Conservation (phyloP, 2,329 filamentous ascomycete genomes). For the Talaromyces atroroseus region DNA sequence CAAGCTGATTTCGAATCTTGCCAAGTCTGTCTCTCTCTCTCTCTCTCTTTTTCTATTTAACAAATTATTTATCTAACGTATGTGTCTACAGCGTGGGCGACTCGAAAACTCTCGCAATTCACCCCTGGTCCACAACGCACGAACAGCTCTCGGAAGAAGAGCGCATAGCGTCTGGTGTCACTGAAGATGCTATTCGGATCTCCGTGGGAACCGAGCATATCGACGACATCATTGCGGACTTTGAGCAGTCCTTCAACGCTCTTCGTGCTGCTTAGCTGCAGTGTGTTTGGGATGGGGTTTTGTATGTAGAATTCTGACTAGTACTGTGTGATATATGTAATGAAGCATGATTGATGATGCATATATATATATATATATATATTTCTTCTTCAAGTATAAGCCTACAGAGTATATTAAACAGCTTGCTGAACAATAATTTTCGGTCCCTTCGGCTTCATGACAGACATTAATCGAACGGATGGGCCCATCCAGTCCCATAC, state of each 20-base stretch:
- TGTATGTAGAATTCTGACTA: too few species aligned
- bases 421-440: too few species aligned
- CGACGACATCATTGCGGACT: slow-evolving; percentile 94
- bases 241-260: slow-evolving; percentile 79
- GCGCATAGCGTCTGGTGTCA: slow-evolving; percentile 73
- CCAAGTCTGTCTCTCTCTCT: slow-evolving; percentile 54
- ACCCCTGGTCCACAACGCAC: slow-evolving; percentile 93
- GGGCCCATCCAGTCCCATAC: too few species aligned
- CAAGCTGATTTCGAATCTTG: slow-evolving; percentile 90
- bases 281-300: not conserved
- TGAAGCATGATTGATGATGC: not conserved
- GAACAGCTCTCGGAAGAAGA: slow-evolving; percentile 84
- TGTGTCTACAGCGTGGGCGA: slow-evolving; percentile 63
- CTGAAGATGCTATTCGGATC: slow-evolving; percentile 85
- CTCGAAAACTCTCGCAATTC: slow-evolving; percentile 89
- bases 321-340: too few species aligned
- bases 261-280: slow-evolving; percentile 23
- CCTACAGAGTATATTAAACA: too few species aligned
- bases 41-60: not conserved
- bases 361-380: too few species aligned
- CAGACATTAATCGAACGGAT: too few species aligned
- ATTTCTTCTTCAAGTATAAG: too few species aligned
- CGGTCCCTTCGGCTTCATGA: too few species aligned
- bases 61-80: not conserved
- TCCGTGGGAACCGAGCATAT: slow-evolving; percentile 95